Percentiles rank a stretch among this genome's conserved stretches.
phyloP scores from a whole-genome alignment of 2,329 filamentous ascomycete species.

The Arachnomyces sp. region DNA sequence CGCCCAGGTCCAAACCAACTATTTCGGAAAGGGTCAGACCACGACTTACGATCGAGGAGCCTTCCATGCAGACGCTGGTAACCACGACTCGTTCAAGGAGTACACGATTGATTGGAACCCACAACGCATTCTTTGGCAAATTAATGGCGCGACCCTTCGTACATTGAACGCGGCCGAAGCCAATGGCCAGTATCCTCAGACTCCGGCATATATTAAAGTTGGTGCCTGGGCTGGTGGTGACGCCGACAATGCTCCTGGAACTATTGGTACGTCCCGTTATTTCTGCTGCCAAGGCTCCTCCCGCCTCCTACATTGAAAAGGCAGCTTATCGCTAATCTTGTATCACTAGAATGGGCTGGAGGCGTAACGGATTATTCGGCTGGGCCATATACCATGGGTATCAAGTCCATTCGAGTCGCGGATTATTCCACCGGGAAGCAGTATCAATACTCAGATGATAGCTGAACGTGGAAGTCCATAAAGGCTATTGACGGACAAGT shows the following conservation, averaged over 20 bases:
- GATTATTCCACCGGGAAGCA: constrained; percentile 89
- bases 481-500: constrained; percentile 64
- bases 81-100: constrained; percentile 69
- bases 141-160: constrained; percentile 69
- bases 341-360: constrained; percentile 74
- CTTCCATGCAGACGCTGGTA: constrained; percentile 62
- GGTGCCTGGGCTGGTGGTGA: constrained; percentile 92
- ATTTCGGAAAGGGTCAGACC: constrained; percentile 88
- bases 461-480: constrained; percentile 76
- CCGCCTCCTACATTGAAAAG: constrained; percentile 5
- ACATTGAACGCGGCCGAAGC: constrained; percentile 65
- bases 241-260: constrained; percentile 67
- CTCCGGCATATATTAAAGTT: constrained; percentile 89
- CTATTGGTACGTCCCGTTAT: constrained; percentile 50
- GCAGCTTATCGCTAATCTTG: no score
- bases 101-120: constrained; percentile 91
- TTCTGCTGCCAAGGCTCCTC: constrained; percentile 5
- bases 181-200: constrained; percentile 77
- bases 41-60: constrained; percentile 77
- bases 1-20: constrained; percentile 85
- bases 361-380: constrained; percentile 77
- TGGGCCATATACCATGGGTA: constrained; percentile 79
- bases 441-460: constrained; percentile 74
- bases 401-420: constrained; percentile 66
- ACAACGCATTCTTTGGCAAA: constrained; percentile 76